These are phyloP conservation scores for Stereum hirsutum DNA, from an alignment of 1,284 basidiomycete genomes.

Conservation along the genomic window DNA sequence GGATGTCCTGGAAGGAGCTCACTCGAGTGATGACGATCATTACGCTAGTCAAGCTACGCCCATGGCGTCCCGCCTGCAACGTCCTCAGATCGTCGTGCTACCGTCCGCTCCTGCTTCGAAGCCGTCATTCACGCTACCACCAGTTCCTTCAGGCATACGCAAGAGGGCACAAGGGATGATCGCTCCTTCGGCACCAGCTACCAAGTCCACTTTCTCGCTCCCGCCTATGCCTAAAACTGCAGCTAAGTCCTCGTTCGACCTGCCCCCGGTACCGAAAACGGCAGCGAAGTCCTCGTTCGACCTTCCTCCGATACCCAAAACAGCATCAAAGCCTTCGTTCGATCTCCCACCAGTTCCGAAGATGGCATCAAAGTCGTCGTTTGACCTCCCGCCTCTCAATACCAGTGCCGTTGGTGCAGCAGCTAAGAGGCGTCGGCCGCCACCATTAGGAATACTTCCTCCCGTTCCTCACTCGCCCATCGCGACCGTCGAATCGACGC, in stretches of 20 bases:
- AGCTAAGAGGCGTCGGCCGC: constrained; percentile 7
- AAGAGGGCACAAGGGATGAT: too few species aligned
- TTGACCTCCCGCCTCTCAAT: constrained; percentile 21
- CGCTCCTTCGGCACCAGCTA: constrained; percentile 33
- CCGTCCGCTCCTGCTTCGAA: constrained; percentile 32
- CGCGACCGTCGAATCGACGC: constrained; percentile 10
- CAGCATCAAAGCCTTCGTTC: constrained; percentile 30
- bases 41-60: constrained; percentile 17
- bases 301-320: constrained; percentile 15
- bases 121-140: constrained; percentile 37
- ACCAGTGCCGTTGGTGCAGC: too few species aligned
- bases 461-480: constrained; percentile 19
- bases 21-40: constrained; percentile 18
- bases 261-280: constrained; percentile 57
- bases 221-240: constrained; percentile 34
- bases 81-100: constrained; percentile 41
- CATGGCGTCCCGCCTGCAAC: constrained; percentile 16
- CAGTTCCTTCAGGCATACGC: too few species aligned
- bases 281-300: constrained; percentile 26
- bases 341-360: constrained; percentile 33
- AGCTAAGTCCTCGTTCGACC: constrained; percentile 34
- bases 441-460: constrained; percentile 7
- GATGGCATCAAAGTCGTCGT: constrained; percentile 32
- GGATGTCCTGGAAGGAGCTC: constrained; percentile 31
- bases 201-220: constrained; percentile 38